phyloP scores from a whole-genome alignment of 1,284 basidiomycete genomes.

The Tilletia horrida region DNA sequence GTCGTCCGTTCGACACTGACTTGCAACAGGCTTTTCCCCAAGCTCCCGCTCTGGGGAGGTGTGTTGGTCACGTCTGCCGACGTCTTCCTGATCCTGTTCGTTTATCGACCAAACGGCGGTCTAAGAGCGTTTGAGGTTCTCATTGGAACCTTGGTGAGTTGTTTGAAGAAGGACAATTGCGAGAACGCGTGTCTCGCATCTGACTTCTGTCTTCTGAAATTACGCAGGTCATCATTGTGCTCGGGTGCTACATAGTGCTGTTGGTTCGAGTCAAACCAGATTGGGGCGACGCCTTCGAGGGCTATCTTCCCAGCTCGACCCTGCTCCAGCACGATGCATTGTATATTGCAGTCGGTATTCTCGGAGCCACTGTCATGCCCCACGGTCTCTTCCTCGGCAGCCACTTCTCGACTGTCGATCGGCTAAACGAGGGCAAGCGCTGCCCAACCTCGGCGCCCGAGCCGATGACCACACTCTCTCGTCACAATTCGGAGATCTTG shows the following conservation, averaged over 20 bases:
- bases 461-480: background rate
- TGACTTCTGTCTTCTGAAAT: background rate
- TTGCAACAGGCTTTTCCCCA: conserved; percentile 67
- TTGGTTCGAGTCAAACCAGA: conserved; percentile 70
- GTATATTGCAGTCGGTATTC: conserved; percentile 69
- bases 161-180: conserved; percentile 9
- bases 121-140: conserved; percentile 64
- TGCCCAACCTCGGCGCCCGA: background rate
- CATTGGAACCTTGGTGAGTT: conserved; percentile 63
- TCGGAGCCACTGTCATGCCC: conserved; percentile 69
- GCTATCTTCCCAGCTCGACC: conserved; percentile 71
- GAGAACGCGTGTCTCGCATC: no score
- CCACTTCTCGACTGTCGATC: conserved; percentile 56
- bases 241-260: conserved; percentile 74
- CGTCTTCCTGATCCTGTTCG: conserved; percentile 68
- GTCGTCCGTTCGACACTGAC: background rate
- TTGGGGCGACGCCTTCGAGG: conserved; percentile 78
- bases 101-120: conserved; percentile 55
- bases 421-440: conserved; percentile 18
- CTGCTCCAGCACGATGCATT: conserved; percentile 64
- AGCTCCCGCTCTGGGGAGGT: conserved; percentile 58
- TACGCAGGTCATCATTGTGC: conserved; percentile 31
- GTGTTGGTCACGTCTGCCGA: conserved; percentile 77
- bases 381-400: conserved; percentile 87
- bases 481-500: background rate